Base-by-base conservation (phyloP, 2,329 filamentous ascomycete genomes). In the Juglanconis juglandina region DNA sequence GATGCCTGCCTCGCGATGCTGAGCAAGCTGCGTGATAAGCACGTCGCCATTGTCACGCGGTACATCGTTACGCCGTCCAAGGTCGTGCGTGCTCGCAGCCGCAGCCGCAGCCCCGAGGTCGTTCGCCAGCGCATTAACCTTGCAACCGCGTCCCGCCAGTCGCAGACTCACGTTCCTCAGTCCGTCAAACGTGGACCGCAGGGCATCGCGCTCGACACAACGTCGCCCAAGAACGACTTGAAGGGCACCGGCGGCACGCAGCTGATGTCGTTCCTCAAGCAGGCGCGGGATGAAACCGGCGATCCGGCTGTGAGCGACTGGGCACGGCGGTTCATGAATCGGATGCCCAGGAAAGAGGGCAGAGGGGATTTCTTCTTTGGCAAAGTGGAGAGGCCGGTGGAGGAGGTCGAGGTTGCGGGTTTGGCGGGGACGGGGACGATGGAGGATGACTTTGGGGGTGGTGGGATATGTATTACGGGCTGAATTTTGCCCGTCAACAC, bases 231-330 rank as follows among this genome's bases (percentile, higher is more conserved):
- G 10, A 62, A 68, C 30, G 70, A 72, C 14, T 82, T 96, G 34
- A 91, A 90, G 49, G 95, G 95, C 2, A 99, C 95, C 0, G 95
- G 95, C 13, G 95, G 95, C 14, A 98, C 95, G 0, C 91, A 93
- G 0, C 79, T 99, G 59, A 97, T 99, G 59, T 91, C 94, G 0
- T 99, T 99, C 75, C 79, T 99, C 63, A 97, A 98, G 76, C 95
- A 99, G 76, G 95, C 95, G 4, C 84, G 95, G 34, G 93, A 99
- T 69, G 95, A 99, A 80, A 99, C 95, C 0, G 91, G 91, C 14
- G 94, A 98, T 73, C 92, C 92, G 1, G 92, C 93, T 1, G 88
- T 98, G 42, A 82, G 85, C 67, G 77, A 80, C 55, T 88, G 86
- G 86, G 81, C 84, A 0, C 79, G 73, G 65, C 74, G 77, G 17